These are phyloP conservation scores for Hyaloraphidium curvatum DNA, from an alignment of 192 early-diverging fungal genomes.

Conservation along the genomic window DNA sequence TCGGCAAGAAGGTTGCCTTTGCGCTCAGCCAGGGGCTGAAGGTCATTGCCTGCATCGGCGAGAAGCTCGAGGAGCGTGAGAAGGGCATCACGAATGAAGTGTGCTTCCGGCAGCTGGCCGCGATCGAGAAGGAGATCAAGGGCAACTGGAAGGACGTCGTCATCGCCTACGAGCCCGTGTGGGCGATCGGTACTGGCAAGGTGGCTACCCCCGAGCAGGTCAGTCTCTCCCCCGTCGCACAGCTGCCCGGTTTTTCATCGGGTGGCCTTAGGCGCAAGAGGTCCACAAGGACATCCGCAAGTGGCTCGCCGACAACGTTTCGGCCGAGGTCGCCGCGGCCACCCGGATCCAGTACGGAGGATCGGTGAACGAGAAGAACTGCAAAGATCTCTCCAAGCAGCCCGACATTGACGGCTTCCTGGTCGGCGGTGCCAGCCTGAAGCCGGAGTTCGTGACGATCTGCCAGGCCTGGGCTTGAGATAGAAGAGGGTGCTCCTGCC, in stretches of 20 bases:
- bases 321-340: constrained; percentile 56
- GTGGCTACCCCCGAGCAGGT: constrained; percentile 49
- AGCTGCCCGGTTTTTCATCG: not conserved
- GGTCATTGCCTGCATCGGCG: constrained; percentile 90
- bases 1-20: constrained; percentile 75
- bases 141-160: constrained; percentile 85
- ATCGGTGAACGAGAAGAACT: constrained; percentile 79
- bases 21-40: constrained; percentile 74
- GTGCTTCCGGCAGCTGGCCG: constrained; percentile 72
- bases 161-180: constrained; percentile 98
- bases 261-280: constrained; percentile 74
- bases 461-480: too few species aligned
- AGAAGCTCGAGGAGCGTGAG: constrained; percentile 90
- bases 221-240: not conserved
- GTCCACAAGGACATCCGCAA: constrained; percentile 71
- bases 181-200: constrained; percentile 99
- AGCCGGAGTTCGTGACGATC: constrained; percentile 68
- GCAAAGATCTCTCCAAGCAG: constrained; percentile 57
- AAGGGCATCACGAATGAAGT: constrained; percentile 67
- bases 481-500: too few species aligned
- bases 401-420: constrained; percentile 97
- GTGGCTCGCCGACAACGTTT: constrained; percentile 74
- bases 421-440: constrained; percentile 95
- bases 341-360: constrained; percentile 94
- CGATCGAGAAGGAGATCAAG: constrained; percentile 48